Base-by-base conservation (phyloP, 2,329 filamentous ascomycete genomes). In the Beauveria sp. region DNA sequence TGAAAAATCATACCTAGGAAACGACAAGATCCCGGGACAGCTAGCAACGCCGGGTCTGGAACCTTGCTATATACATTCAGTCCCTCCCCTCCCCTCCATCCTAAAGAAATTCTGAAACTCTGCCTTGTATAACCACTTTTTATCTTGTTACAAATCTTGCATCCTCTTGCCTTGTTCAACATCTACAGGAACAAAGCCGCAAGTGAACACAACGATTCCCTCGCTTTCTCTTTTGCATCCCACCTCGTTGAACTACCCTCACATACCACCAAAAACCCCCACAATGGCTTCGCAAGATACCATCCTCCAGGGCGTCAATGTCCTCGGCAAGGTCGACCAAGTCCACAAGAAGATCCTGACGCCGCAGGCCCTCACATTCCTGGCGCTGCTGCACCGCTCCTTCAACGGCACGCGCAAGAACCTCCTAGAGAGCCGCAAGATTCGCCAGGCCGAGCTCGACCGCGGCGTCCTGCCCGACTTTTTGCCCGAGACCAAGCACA, bases 371-470 rank as follows among this genome's bases (percentile, higher is more conserved):
- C 87, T 91, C 66, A 89, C 91, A 65, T 99, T 97, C 81, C 85
- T 99, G 63, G 90, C 93, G 43, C 87, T 97, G 66, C 85, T 99
- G 70, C 94, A 99, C 80, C 89, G 93, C 72, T 91, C 92, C 66
- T 97, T 97, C 84, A 96, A 97, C 76, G 79, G 76, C 65, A 93
- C 88, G 61, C 90, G 94, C 77, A 96, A 96, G 81, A 81, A 83
- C 54, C 86, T 99, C 48, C 85, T 99, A 59, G 88, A 97, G 78
- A 87, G 92, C 70, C 91, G 94, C 70, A 84, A 89, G 69, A 79
- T 88, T 67, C 90, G 93, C 71, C 94, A 97, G 80, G 88, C 89
- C 67, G 92, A 97, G 83, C 86, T 97, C 65, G 93, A 97, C 80
- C 89, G 88, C 73, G 94, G 94, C 67, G 77, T 85, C 59, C 82